Evolutionary conservation across 768 basidiomycete genomes (phyloP), one percentile per base, ranked within the genome.

Genomic region (Boletus pseudopeckii): DNA sequence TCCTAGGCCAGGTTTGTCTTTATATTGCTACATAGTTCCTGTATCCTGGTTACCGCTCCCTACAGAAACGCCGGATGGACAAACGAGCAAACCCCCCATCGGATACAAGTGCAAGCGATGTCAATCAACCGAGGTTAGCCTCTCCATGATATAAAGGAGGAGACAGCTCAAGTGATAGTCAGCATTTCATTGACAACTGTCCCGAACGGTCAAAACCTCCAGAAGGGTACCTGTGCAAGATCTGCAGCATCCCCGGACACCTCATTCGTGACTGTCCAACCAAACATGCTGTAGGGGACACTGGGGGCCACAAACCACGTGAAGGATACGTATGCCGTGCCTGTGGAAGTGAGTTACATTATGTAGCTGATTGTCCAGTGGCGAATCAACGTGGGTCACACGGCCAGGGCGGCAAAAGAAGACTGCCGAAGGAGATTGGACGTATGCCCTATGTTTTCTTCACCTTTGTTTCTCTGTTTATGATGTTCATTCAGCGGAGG

Each of bases 301-400:
- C 90, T 2, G 90, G 90, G 14, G 89, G 90, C 9, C 80, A 77
- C 41, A 90, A 90, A 64, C 92, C 92, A 7, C 88, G 80, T 45
- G 80, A 85, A 55, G 92, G 90, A 50, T 98, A 98, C 62, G 81
- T 90, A 13, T 98, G 95, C 72, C 81, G 91, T 37, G 92, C 92
- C 2, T 98, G 95, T 69, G 92, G 88, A 37, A 91, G 88, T 64
- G 87, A 88, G 55, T 73, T 78, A 7, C 96, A 98, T 73, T 90
- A 83, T 63, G 80, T 98, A 46, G 84, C 91, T 45, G 94, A 98
- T 62, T 98, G 96, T 62, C 82, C 86, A 7, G 77, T 84, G 14
- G 80, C 84, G 7, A 86, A 84, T 56, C 81, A 79, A 63, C 72
- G 72, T 39, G 74, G 68, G 15, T 55, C 68, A 22, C 74, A 59